Evolutionary conservation across 2,329 filamentous ascomycete genomes (phyloP), one percentile per base, ranked within the genome.

Genomic region (Fusarium pininemorale): DNA sequence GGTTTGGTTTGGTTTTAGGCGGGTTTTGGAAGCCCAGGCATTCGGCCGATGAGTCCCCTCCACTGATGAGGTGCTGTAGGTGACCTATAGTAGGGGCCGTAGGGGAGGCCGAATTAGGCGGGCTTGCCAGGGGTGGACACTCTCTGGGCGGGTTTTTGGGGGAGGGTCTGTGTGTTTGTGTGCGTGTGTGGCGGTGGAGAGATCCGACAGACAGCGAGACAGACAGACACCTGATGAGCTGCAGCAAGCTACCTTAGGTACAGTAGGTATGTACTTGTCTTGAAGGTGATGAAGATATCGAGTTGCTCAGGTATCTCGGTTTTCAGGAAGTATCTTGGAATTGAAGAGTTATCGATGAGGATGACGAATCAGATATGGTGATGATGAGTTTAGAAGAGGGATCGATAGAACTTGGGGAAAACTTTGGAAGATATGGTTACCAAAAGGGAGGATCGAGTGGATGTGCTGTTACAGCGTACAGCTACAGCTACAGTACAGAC

Each of bases 1-100:
- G 72, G 72, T 73, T 69, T 75, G 63, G 68, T 72, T 74, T 75
- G 68, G 72, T 72, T 74, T 74, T 74, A 75, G 72, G 72, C 72
- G 72, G 72, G 72, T 74, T 75, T 73, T 68, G 62, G 45, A 73
- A 74, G 69, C 55, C 71, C 71, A 72, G 63, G 62, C 65, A 70
- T 73, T 73, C 59, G 66, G 66, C 66, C 59, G 70, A 55, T 62
- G 69, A 47, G 55, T 45, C 50, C 38, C 50, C 50, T 48, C 60
- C 51, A 53, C 42, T 41, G 37, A 67, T 24, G 55, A 35, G 32
- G 41, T 50, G 30, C 56, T 58, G 56, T 51, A 58, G 41, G 42
- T 53, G 30, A 53, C 50, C 50, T 53, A 37, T 35, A 30, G 58
- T 54, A 54, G 54, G 66, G 54, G 44, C 66, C 44, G 67, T 61